These are phyloP conservation scores for Cordyceps javanica DNA, from an alignment of 2,329 filamentous ascomycete species.

Conservation along the genomic window DNA sequence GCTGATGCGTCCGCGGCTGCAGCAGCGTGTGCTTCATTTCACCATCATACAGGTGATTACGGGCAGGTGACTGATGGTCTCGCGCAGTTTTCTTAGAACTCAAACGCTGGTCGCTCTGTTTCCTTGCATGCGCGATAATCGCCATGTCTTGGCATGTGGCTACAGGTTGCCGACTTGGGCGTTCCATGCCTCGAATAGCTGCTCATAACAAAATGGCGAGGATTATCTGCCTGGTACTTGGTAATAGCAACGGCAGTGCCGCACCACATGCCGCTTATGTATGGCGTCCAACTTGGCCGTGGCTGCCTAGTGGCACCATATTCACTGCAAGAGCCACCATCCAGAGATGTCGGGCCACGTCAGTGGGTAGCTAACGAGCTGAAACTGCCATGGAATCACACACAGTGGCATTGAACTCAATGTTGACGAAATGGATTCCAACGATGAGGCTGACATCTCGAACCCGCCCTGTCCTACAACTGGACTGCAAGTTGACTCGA, in stretches of 20 bases:
- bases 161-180: background rate
- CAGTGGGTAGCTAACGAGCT: background rate
- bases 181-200: background rate
- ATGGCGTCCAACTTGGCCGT: background rate
- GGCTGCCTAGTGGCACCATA: background rate
- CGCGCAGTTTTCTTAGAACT: background rate
- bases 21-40: background rate
- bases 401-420: background rate
- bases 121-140: background rate
- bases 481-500: background rate
- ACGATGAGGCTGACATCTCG: background rate
- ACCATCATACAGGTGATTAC: background rate
- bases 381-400: background rate
- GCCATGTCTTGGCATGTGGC: background rate
- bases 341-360: background rate
- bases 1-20: background rate
- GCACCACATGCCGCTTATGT: background rate
- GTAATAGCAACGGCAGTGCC: background rate
- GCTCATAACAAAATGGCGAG: too few species aligned
- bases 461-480: background rate
- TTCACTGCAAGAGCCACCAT: constrained; percentile 1
- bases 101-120: background rate
- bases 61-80: background rate
- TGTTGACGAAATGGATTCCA: background rate
- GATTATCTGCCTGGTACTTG: too few species aligned